Base-by-base conservation (phyloP, 2,329 filamentous ascomycete species). In the Exophiala xenobiotica region DNA sequence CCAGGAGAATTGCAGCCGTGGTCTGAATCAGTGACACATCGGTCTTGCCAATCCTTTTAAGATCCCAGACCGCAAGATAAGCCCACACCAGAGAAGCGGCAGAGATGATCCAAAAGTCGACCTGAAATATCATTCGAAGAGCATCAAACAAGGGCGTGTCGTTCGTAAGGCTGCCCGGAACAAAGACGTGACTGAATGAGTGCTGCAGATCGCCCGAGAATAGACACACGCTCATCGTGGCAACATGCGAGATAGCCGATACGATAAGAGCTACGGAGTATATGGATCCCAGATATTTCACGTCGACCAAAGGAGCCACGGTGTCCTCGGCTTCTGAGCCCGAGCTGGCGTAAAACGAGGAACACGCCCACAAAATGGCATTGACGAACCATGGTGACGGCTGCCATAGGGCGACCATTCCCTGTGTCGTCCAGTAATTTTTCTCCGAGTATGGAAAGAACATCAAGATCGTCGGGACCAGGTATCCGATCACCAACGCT, bases 341-440 rank as follows among this genome's bases (percentile, higher is more conserved):
- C n/a, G 2, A 18, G 19, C 18, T 22, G 16, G 43, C 33, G 19
- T 45, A 49, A 12, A 48, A 11, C 12, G 11, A 35, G 9, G 60
- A 49, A 4, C 63, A 53, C 1, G 59, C 2, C 22, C 49, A 49
- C 6, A 57, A 51, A 7, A 64, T 22, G 4, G 52, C 26, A 23
- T 57, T 50, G 43, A 63, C 60, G n/a, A 60, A 46, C 20, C 61
- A 39, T n/a, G 62, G 62, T 8, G 54, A 43, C 2, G 54, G 56
- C 46, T 60, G 63, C 63, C 63, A 65, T 19, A 62, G 16, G 6
- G 60, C 61, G 20, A 65, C 49, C 18, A 59, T 51, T 2, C 20
- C 33, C 29, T 65, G 63, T 3, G 45, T 56, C 8, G 20, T 55
- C n/a, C 45, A 45, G 12, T 47, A 29, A 16, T 49, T 41, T 5